phyloP scores from a whole-genome alignment of 306 rosid species.

The Prosopis cineraria region DNA sequence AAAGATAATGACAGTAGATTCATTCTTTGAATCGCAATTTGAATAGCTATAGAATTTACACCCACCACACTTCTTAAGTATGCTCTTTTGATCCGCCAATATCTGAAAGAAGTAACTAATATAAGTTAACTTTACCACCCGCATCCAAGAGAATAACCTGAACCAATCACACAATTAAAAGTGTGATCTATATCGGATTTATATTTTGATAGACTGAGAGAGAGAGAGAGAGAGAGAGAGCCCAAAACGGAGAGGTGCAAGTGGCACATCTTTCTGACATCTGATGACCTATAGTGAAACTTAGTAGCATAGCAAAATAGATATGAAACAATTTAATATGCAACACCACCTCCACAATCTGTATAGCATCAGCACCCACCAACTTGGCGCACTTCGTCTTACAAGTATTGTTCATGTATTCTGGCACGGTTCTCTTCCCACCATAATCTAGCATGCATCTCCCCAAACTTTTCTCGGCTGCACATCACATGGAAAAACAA shows the following conservation, averaged over 20 bases:
- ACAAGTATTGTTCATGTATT: constrained; percentile 92
- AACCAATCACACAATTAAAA: constrained; percentile 30
- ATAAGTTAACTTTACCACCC: constrained; percentile 50
- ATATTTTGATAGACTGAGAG: constrained; percentile 25
- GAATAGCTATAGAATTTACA: constrained; percentile 44
- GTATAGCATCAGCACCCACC: constrained; percentile 40
- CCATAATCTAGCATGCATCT: constrained; percentile 96
- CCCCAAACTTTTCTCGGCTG: constrained; percentile 97
- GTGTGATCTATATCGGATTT: constrained; percentile 32
- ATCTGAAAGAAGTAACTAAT: constrained; percentile 25
- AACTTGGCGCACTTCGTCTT: constrained; percentile 37
- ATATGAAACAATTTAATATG: constrained; percentile 47
- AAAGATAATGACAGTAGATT: constrained; percentile 31
- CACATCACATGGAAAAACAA: constrained; percentile 29
- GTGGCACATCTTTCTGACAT: constrained; percentile 49
- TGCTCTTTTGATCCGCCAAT: constrained; percentile 32
- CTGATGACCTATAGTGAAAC: constrained; percentile 50
- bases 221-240: constrained; percentile 36
- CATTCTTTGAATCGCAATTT: constrained; percentile 42
- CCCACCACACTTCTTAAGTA: constrained; percentile 36
- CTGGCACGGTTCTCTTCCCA: constrained; percentile 99
- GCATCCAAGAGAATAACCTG: constrained; percentile 46
- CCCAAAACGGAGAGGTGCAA: constrained; percentile 49
- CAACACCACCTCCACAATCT: constrained; percentile 51
- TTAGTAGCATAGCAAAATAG: constrained; percentile 50